phyloP scores from a whole-genome alignment of 129 eudicot species.

The carrot (Daucus carota) region DH1_v3.0 NC_030382.2:26283001-26283500 shows the following conservation, averaged over 20 bases:
- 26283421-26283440: too few relatives aligned
- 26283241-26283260: not conserved
- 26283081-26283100: not conserved
- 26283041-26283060: not conserved
- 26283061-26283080: not conserved
- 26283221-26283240: not conserved
- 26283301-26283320: too few relatives aligned
- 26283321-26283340: too few relatives aligned
- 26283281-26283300: not conserved
- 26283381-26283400: too few relatives aligned
- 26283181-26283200: not conserved
- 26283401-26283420: too few relatives aligned
- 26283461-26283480: too few relatives aligned
- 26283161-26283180: not conserved
- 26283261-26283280: not conserved
- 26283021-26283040: not conserved
- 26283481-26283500: too few relatives aligned
- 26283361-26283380: too few relatives aligned
- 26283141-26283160: not conserved
- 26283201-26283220: not conserved
- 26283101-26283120: not conserved
- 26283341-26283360: too few relatives aligned
- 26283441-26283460: too few relatives aligned
- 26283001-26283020: not conserved
- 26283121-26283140: not conserved